These are phyloP conservation scores for Grigorovia transvaalensis DNA, from an alignment of 805 yeast genomes.

Conservation along the genomic window DNA sequence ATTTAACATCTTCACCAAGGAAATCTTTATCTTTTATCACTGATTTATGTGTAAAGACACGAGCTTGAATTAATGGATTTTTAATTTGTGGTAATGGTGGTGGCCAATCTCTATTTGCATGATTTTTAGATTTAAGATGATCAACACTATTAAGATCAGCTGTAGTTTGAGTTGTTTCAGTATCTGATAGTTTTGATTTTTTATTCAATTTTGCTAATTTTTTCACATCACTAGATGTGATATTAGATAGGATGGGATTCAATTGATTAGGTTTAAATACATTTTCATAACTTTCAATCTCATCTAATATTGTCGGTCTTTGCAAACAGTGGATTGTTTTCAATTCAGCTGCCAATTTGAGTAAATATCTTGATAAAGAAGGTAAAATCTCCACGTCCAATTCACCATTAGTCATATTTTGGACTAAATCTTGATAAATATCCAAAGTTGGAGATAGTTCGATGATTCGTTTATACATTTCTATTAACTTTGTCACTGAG, in stretches of 20 bases:
- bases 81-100: constrained; percentile 65
- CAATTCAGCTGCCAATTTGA: constrained; percentile 50
- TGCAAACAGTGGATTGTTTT: constrained; percentile 43
- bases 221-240: constrained; percentile 12
- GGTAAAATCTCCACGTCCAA: constrained; percentile 34
- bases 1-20: constrained; percentile 45
- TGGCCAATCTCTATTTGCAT: constrained; percentile 32
- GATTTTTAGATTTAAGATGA: constrained; percentile 1
- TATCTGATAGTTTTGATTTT: constrained; percentile 12
- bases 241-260: constrained; percentile 14
- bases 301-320: constrained; percentile 44
- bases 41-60: constrained; percentile 79
- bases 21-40: constrained; percentile 47
- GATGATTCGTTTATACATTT: constrained; percentile 39
- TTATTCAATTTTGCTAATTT: neutral
- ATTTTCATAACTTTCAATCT: constrained; percentile 37
- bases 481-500: constrained; percentile 43
- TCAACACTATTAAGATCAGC: neutral
- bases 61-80: constrained; percentile 46
- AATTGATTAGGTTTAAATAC: constrained; percentile 8
- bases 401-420: constrained; percentile 20
- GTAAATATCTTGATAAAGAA: constrained; percentile 42
- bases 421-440: constrained; percentile 30
- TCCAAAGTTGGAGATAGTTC: constrained; percentile 46
- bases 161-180: neutral